Evolutionary conservation across 306 rosid species (phyloP), one percentile per base, ranked within the genome.

Genomic region (Ammopiptanthus mongolicus): DNA sequence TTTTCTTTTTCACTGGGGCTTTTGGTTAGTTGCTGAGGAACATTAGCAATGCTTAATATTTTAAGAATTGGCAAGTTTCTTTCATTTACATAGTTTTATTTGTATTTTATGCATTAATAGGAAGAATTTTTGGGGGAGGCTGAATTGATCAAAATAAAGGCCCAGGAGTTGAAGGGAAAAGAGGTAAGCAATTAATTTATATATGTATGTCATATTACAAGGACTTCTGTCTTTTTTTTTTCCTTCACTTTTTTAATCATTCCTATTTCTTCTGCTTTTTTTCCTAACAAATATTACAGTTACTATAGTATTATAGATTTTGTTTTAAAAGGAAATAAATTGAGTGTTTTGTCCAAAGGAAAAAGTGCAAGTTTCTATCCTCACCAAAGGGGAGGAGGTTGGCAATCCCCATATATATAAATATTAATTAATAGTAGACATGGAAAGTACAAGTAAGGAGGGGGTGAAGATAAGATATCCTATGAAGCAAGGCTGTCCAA

Each of bases 91-190:
- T 15, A 28, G n/a, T 57, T 74, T 31, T 73, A 50, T 23, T 17
- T 22, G 23, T 76, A 60, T 77, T 42, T 18, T 71, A 21, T 62
- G 48, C 71, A 46, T 81, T 9, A 82, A 76, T 76, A 95, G 98
- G 98, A 95, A 85, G 98, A 95, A 73, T 95, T 95, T 86, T 83
- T 95, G 69, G 90, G 96, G 79, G 98, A 95, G 83, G 97, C 98
- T 65, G 98, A 95, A 76, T 83, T 95, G 91, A 91, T 91, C 74
- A 95, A 95, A 89, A 87, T 90, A 65, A 95, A 90, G 85, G 98
- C 98, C 63, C 98, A 91, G 73, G 98, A 95, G 31, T 82, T 95
- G 86, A 95, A 95, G 87, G 96, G 88, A 76, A 95, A 95, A 86
- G 98, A 92, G 97, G 97, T 95, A 60, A 85, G 87, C 55, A 66